phyloP scores from a whole-genome alignment of 768 basidiomycete species.

The Phaeotremella fagi region DNA sequence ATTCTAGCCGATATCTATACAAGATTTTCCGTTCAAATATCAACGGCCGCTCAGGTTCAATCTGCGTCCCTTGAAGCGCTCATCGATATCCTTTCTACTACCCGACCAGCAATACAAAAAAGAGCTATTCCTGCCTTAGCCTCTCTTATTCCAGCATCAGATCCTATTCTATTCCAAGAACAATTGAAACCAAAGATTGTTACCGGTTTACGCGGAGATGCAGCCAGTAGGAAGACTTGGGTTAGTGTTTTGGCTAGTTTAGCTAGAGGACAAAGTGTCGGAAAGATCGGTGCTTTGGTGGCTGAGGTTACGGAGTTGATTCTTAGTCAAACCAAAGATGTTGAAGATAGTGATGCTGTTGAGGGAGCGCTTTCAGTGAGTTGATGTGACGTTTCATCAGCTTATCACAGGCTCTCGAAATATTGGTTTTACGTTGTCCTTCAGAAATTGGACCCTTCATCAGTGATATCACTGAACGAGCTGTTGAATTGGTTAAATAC shows the following conservation, averaged over 20 bases:
- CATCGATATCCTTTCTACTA: conserved; percentile 66
- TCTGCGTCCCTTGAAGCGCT: conserved; percentile 56
- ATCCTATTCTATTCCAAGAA: conserved; percentile 59
- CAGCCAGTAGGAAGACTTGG: conserved; percentile 52
- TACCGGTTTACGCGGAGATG: conserved; percentile 22
- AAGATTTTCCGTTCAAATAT: conserved; percentile 61
- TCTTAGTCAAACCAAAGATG: conserved; percentile 25
- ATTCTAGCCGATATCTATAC: conserved; percentile 71
- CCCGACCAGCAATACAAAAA: conserved; percentile 81
- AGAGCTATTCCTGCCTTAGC: conserved; percentile 77
- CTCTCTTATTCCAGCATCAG: conserved; percentile 72
- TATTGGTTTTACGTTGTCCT: conserved; percentile 75
- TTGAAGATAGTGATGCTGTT: conserved; percentile 34
- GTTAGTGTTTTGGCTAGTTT: conserved; percentile 58
- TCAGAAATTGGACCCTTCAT: conserved; percentile 73
- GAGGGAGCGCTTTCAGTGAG: conserved; percentile 38
- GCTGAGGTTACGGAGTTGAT: conserved; percentile 20
- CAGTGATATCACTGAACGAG: conserved; percentile 62
- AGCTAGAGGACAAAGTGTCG: conserved; percentile 60
- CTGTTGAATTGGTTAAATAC: conserved; percentile 76
- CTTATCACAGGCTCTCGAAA: conserved; percentile 67
- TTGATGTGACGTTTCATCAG: not conserved
- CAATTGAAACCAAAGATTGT: conserved; percentile 59
- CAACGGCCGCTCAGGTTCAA: conserved; percentile 23
- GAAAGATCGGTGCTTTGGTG: conserved; percentile 24